phyloP scores from a whole-genome alignment of 139 green algal genomes.

The Tetradesmus lagerheimii region DNA sequence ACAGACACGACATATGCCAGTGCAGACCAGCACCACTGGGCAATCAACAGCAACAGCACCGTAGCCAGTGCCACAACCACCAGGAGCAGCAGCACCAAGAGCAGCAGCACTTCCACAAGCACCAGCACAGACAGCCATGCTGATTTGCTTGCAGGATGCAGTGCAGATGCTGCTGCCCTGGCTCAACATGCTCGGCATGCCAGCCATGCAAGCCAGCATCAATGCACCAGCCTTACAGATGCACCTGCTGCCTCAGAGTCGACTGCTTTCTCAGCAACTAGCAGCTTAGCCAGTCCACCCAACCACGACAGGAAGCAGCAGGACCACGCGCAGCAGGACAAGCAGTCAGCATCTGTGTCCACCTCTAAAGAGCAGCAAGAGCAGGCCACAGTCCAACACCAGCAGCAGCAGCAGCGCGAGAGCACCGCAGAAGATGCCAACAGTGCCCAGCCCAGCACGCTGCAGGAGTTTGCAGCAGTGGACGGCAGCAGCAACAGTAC shows the following conservation, averaged over 20 bases:
- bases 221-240: background rate
- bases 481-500: background rate
- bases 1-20: background rate
- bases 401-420: background rate
- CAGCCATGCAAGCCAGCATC: background rate
- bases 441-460: background rate
- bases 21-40: background rate
- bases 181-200: no score
- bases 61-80: background rate
- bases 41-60: background rate
- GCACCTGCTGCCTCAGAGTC: background rate
- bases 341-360: background rate
- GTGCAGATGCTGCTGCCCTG: background rate
- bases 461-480: background rate
- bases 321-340: background rate
- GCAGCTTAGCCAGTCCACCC: background rate
- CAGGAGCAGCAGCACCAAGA: background rate
- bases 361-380: background rate
- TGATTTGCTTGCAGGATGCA: background rate
- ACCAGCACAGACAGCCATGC: background rate
- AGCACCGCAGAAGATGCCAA: background rate
- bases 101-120: background rate
- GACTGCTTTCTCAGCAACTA: background rate
- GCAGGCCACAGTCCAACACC: background rate
- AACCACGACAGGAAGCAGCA: conserved; percentile 4